phyloP scores from a whole-genome alignment of 192 early-diverging fungal genomes.

The Gaertneriomyces sp. region DNA sequence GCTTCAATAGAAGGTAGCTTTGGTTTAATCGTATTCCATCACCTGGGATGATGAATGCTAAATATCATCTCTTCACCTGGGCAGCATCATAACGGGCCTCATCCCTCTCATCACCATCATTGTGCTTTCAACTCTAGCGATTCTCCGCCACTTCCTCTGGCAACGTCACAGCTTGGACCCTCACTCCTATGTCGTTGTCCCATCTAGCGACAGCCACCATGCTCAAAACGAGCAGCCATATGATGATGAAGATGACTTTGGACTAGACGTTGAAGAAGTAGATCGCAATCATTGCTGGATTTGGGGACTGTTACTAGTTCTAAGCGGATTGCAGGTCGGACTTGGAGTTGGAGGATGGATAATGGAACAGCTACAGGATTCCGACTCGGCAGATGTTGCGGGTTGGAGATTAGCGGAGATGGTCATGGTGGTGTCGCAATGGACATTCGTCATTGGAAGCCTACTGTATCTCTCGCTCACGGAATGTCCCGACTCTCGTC shows the following conservation, averaged over 20 bases:
- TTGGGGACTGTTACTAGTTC: constrained; percentile 9
- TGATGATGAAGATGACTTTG: not conserved
- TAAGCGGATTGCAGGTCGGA: constrained; percentile 1
- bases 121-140: constrained; percentile 2
- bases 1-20: constrained; percentile 12
- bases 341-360: not conserved
- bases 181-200: constrained; percentile 9
- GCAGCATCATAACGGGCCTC: constrained; percentile 8
- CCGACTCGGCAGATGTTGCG: not conserved
- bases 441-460: not conserved
- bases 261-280: not conserved
- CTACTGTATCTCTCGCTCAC: constrained; percentile 5
- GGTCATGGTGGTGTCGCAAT: not conserved
- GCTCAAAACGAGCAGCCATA: not conserved
- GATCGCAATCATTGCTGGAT: not conserved
- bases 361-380: not conserved
- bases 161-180: constrained; percentile 8
- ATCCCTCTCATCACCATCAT: constrained; percentile 3
- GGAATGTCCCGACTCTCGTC: constrained; percentile 1
- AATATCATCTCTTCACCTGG: not conserved
- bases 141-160: constrained; percentile 12
- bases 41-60: not conserved
- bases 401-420: constrained; percentile 1
- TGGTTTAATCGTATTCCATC: not conserved
- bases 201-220: not conserved